Evolutionary conservation across 129 eudicot genomes (phyloP).

Genomic region (Saposhnikovia divaricata): DNA sequence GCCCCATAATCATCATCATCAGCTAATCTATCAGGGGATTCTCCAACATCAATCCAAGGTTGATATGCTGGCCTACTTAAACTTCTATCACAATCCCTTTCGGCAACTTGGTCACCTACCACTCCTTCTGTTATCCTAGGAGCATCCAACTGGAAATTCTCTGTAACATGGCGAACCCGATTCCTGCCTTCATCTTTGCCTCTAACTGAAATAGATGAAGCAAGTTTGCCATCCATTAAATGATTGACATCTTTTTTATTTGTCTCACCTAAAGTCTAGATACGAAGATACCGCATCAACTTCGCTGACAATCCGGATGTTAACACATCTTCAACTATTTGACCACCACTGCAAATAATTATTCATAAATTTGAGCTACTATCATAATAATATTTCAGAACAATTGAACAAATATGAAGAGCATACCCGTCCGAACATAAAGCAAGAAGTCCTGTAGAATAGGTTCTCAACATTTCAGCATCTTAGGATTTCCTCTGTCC

Average conservation of each 20-base stretch:
- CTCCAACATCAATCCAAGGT: conserved; percentile 37
- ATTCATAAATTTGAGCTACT: not conserved
- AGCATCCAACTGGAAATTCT: conserved; percentile 50
- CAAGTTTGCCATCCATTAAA: conserved; percentile 39
- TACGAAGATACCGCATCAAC: conserved; percentile 86
- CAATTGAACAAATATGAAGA: not conserved
- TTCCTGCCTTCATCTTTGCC: conserved; percentile 64
- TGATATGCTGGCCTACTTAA: conserved; percentile 25
- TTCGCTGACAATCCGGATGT: conserved; percentile 88
- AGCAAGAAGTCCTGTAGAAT: conserved; percentile 88
- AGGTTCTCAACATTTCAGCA: conserved; percentile 75
- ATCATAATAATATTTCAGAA: not conserved
- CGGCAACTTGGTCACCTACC: conserved; percentile 29
- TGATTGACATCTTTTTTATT: conserved; percentile 47
- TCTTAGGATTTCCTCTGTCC: conserved; percentile 46
- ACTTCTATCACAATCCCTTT: conserved; percentile 36
- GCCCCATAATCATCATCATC: conserved; percentile 33
- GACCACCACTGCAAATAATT: conserved; percentile 57
- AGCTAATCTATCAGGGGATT: conserved; percentile 37
- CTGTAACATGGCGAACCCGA: conserved; percentile 49
- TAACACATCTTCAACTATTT: conserved; percentile 87
- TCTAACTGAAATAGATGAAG: conserved; percentile 36
- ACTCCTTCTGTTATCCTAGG: conserved; percentile 56
- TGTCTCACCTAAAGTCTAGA: conserved; percentile 69
- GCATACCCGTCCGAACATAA: conserved; percentile 79